Percentiles rank a stretch among this genome's conserved stretches.
phyloP scores from a whole-genome alignment of 202 grass and related monocot genomes.

The Schoenoplectus triqueter region DNA sequence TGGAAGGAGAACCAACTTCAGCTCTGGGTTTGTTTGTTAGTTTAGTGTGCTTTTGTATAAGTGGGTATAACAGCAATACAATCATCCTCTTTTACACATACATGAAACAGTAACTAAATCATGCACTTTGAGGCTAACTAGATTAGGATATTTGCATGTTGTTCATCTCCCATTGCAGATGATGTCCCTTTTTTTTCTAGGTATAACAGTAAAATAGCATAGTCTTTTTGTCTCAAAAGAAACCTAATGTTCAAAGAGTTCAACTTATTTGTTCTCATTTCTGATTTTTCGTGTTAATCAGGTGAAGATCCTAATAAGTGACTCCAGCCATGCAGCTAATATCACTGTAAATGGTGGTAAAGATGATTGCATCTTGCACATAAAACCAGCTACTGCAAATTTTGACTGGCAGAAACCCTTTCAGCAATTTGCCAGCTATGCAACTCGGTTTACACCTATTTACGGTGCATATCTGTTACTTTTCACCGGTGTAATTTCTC shows the following conservation, averaged over 20 bases:
- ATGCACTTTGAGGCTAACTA: too few species aligned
- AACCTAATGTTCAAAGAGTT: slow-evolving; percentile 13
- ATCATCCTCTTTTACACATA: not conserved
- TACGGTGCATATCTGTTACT: slow-evolving; percentile 66
- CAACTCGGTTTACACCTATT: slow-evolving; percentile 66
- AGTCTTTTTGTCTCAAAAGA: slow-evolving; percentile 9
- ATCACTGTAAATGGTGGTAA: slow-evolving; percentile 52
- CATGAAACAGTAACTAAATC: too few species aligned
- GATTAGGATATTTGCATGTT: too few species aligned
- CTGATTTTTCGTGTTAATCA: slow-evolving; percentile 44
- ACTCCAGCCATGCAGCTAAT: slow-evolving; percentile 40
- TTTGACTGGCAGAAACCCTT: slow-evolving; percentile 60
- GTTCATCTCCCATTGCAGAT: too few species aligned
- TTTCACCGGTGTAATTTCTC: slow-evolving; percentile 62
- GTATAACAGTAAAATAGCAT: not conserved
- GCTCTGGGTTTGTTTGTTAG: not conserved
- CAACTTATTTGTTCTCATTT: not conserved
- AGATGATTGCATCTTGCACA: slow-evolving; percentile 47
- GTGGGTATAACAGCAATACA: not conserved
- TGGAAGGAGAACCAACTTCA: not conserved
- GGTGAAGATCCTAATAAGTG: slow-evolving; percentile 46
- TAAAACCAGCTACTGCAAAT: slow-evolving; percentile 16
- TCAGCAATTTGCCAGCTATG: slow-evolving; percentile 56
- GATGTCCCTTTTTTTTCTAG: too few species aligned
- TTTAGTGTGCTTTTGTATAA: not conserved